These are phyloP conservation scores for Canna indica DNA, from an alignment of 176 grass and related monocot genomes.

Conservation along the genomic window DNA sequence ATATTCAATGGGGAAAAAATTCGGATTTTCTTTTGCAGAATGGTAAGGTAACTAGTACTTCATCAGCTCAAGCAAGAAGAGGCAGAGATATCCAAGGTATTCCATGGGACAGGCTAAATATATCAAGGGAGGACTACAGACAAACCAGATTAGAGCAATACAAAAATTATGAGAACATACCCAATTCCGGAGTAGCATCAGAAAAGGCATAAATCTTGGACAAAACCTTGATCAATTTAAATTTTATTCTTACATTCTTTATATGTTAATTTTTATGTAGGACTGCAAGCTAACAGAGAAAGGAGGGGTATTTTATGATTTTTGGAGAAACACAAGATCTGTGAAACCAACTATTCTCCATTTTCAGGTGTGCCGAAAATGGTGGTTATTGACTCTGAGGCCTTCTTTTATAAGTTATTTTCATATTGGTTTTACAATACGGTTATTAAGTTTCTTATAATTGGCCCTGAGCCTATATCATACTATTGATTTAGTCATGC, in stretches of 20 bases:
- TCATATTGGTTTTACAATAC: background rate
- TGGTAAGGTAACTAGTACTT: constrained; percentile 37
- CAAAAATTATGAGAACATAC: constrained; percentile 66
- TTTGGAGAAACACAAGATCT: constrained; percentile 57
- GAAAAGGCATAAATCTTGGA: constrained; percentile 36
- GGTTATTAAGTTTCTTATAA: background rate
- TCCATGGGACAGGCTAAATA: constrained; percentile 39
- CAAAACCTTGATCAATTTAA: constrained; percentile 6
- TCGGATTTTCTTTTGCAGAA: constrained; percentile 23
- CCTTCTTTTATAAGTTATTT: no score
- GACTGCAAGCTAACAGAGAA: constrained; percentile 41
- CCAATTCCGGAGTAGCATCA: constrained; percentile 52
- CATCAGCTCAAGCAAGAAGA: constrained; percentile 41
- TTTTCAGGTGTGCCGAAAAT: constrained; percentile 58
- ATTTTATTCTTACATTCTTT: background rate
- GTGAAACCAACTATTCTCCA: constrained; percentile 68
- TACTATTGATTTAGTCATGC: background rate
- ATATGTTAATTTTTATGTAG: constrained; percentile 27
- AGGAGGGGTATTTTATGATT: constrained; percentile 59
- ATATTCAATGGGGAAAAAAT: background rate
- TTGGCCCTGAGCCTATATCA: background rate
- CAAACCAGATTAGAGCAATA: constrained; percentile 41
- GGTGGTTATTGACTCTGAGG: background rate
- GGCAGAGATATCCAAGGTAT: constrained; percentile 88
- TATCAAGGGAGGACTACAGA: constrained; percentile 40